Conservation (phyloP, 1,284 basidiomycete species). For the Apiotrichum domesticum region DNA sequence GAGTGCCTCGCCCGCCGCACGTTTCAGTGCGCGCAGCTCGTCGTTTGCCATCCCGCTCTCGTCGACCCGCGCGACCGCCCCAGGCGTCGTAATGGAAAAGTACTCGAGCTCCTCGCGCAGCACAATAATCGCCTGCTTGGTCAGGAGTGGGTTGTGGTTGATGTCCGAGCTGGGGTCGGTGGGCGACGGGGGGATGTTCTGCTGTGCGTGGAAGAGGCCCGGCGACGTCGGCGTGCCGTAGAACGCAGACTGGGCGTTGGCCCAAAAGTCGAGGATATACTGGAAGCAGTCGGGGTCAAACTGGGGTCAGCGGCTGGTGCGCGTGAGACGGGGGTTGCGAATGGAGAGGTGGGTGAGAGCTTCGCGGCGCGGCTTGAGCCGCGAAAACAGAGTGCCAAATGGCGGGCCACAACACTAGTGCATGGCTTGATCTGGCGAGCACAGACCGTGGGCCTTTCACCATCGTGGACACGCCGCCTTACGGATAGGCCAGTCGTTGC, state of each 20-base stretch:
- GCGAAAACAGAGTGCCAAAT: too few relatives aligned
- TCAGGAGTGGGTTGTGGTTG: constrained; percentile 78
- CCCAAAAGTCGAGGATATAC: constrained; percentile 88
- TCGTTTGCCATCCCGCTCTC: constrained; percentile 68
- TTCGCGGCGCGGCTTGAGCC: too few relatives aligned
- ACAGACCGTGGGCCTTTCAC: too few relatives aligned
- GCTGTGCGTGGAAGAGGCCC: constrained; percentile 71
- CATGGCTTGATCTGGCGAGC: too few relatives aligned
- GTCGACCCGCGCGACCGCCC: constrained; percentile 56
- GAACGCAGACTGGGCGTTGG: constrained; percentile 77
- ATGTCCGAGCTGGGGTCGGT: constrained; percentile 31
- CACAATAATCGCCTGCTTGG: constrained; percentile 97
- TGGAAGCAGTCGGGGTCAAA: constrained; percentile 96
- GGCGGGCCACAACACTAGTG: too few relatives aligned
- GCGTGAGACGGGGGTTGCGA: background rate
- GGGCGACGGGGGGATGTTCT: constrained; percentile 59
- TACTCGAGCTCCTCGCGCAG: constrained; percentile 97
- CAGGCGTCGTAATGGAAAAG: constrained; percentile 67
- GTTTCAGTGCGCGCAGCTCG: constrained; percentile 67
- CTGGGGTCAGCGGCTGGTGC: constrained; percentile 48
- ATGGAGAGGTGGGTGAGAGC: background rate
- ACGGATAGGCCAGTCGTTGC: too few relatives aligned
- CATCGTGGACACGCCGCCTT: too few relatives aligned
- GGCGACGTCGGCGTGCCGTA: constrained; percentile 75
- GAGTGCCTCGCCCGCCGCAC: constrained; percentile 76